Base-by-base conservation (phyloP, 345 rosid species). In the Anacardium occidentale region DNA sequence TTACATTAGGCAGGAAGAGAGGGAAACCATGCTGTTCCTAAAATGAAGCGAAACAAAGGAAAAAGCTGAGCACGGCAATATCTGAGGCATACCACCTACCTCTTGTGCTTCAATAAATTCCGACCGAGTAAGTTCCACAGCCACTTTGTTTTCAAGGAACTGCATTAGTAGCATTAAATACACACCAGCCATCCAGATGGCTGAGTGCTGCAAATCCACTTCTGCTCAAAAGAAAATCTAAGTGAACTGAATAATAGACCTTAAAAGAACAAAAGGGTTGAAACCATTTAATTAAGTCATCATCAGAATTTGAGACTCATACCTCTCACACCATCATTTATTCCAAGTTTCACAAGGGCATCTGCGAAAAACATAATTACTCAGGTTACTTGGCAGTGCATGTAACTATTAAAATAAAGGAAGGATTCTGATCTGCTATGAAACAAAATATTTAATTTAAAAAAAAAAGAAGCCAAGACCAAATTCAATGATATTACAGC, bases 161-260 rank as follows among this genome's bases (percentile, higher is more conserved):
- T 95, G 99, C 98, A 95, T 89, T 71, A 92, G 77, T 55, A 95
- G 86, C 93, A 93, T 86, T 64, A 95, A 84, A 79, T 91, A 92
- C 54, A 95, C 88, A 69, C 97, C 90, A 80, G 94, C 97, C 94
- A 91, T 95, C 98, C 98, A 89, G 66, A 95, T 92, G 66, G 94
- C 90, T 5, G 98, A 88, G 76, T 91, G 94, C 66, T 85, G 89
- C 87, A 95, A 84, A 80, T 95, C 96, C 78, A 82, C 87, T 83
- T 95, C 99, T 94, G 89, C 82, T 21, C 44, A 68, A 85, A 37
- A 79, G 26, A 74, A 72, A 66, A 57, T 59, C 61, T 20, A 55
- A 66, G 64, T 51, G 44, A 65, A 61, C 58, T 51, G 40, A 37
- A 17, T 63, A 75, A 25, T 64, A 57, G 47, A 76, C 63, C 66